phyloP scores from a whole-genome alignment of 305 asterid species.

The Fraxinus xanthoxyloides region DNA sequence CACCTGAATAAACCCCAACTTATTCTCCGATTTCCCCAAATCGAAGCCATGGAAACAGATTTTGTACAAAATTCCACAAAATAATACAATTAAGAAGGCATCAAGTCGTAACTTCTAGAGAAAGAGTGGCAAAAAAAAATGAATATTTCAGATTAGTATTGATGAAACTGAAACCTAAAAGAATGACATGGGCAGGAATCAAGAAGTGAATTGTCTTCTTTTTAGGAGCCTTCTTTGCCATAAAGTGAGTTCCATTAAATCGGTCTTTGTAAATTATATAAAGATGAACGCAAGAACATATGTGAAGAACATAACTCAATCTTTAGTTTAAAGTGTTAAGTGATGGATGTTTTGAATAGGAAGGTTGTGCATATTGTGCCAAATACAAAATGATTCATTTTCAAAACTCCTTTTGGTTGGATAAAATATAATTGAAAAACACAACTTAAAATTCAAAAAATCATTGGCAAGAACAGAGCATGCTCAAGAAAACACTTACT shows the following conservation, averaged over 20 bases:
- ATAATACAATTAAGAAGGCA: not conserved
- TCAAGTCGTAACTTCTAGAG: not conserved
- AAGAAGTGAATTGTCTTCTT: not conserved
- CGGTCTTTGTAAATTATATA: too few relatives aligned
- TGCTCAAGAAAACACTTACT: slow-evolving; percentile 37
- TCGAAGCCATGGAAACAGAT: slow-evolving; percentile 14
- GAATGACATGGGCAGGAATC: not conserved
- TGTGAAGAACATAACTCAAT: not conserved
- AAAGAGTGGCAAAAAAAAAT: not conserved
- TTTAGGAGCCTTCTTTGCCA: not conserved
- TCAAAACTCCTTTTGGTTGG: not conserved
- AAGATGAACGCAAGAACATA: too few relatives aligned
- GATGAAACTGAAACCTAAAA: not conserved
- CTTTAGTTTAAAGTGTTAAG: not conserved
- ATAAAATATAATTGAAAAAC: not conserved
- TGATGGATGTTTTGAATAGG: not conserved
- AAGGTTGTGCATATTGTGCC: too few relatives aligned
- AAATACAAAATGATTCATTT: not conserved
- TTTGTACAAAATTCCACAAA: slow-evolving; percentile 11
- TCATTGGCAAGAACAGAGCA: not conserved
- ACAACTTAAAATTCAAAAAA: not conserved
- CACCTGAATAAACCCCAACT: slow-evolving; percentile 10
- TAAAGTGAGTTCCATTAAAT: too few relatives aligned
- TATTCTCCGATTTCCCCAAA: not conserved
- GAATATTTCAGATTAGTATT: not conserved